Base-by-base conservation (phyloP, 192 early-diverging fungal species). In the Phycomyces nitens region DNA sequence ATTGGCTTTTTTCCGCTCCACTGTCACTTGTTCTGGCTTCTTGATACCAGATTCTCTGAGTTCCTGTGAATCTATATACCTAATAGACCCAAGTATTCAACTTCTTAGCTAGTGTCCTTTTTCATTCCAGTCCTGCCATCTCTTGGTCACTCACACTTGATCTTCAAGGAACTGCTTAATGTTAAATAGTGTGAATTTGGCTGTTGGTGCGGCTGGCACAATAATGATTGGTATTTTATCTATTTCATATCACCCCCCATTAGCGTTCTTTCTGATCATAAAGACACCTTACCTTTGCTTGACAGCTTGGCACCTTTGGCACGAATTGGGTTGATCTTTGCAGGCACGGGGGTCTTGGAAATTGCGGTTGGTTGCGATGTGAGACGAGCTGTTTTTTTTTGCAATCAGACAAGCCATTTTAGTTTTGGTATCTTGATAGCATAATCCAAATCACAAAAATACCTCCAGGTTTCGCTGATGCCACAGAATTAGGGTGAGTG, bases 101-200 rank as follows among this genome's bases (percentile, higher is more conserved):
- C 21, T 49, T 55, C 18, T 49, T 34, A 34, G 29, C 29, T 34
- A 34, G 29, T 34, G 2, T 52, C n/a, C 38, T 6, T 50, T 26
- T 22, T 44, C 21, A 69, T 60, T 56, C 27, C 21, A 23, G 34
- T 56, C 21, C n/a, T 26, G 14, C 10, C 21, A 16, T 18, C 9
- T 20, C 4, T 10, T 22, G 4, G 5, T 43, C 6, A 69, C 82
- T 72, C 73, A 89, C 85, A 74, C 74, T 70, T 90, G 80, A 51
- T 91, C 88, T 62, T 87, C 73, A 5, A 98, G 74, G 53, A 98
- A 91, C 38, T 88, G 75, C 70, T 90, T 88, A 51, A 93, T 86
- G 75, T 98, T 98, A 74, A 87, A 93, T 78, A 96, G 80, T 27
- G 87, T 95, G 44, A 98, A 53, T 71, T 90, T 84, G 0, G 94